phyloP scores from a whole-genome alignment of 192 early-diverging fungal genomes.

The Coemansia sp. region DNA sequence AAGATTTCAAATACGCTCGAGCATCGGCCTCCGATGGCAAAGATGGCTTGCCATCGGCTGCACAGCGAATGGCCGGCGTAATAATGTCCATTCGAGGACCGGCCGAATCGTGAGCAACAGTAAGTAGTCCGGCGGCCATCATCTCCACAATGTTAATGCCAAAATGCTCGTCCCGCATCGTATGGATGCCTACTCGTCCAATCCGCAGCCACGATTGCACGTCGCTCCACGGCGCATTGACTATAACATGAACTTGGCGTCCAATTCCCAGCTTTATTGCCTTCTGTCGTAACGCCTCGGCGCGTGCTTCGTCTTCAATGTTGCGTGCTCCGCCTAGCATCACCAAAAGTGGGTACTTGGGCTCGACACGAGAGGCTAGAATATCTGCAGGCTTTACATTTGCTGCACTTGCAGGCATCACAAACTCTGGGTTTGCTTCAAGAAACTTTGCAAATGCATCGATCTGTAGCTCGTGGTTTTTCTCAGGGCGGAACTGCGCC shows the following conservation, averaged over 20 bases:
- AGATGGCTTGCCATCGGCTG: background rate
- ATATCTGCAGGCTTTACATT: background rate
- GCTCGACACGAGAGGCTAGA: background rate
- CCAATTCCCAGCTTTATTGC: slow-evolving; percentile 55
- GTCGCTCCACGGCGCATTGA: slow-evolving; percentile 75
- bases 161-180: slow-evolving; percentile 99
- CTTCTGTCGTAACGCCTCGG: slow-evolving; percentile 56
- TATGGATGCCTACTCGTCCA: slow-evolving; percentile 82
- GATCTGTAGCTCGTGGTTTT: slow-evolving; percentile 84
- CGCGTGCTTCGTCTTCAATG: slow-evolving; percentile 68
- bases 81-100: slow-evolving; percentile 49
- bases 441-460: slow-evolving; percentile 68
- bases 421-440: slow-evolving; percentile 56
- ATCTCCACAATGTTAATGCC: slow-evolving; percentile 97
- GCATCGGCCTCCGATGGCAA: slow-evolving; percentile 11
- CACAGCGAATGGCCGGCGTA: slow-evolving; percentile 28
- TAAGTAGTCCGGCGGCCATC: slow-evolving; percentile 66
- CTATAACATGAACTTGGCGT: slow-evolving; percentile 71
- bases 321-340: slow-evolving; percentile 87
- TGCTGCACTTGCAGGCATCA: slow-evolving; percentile 20
- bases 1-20: slow-evolving; percentile 7
- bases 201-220: slow-evolving; percentile 61
- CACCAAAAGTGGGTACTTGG: slow-evolving; percentile 56
- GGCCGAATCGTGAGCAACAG: slow-evolving; percentile 49
- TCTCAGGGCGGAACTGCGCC: slow-evolving; percentile 97